Percentiles rank a stretch among this genome's conserved stretches.
phyloP scores from a whole-genome alignment of 768 basidiomycete genomes.

The Mycena leptocephala region DNA sequence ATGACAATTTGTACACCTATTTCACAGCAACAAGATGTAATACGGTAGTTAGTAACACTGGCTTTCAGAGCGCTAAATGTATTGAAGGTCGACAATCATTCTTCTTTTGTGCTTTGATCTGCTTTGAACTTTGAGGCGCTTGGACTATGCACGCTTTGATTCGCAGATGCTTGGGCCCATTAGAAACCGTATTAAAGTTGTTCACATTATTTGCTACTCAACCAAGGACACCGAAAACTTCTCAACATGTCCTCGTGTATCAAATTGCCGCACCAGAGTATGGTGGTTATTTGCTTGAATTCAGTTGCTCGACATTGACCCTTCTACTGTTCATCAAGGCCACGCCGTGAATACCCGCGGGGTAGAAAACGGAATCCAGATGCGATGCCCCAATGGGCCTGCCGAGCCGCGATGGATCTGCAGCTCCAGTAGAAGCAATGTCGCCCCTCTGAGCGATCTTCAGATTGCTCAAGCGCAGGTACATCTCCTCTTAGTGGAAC shows the following conservation, averaged over 20 bases:
- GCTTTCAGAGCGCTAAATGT: background rate
- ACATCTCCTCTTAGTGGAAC: constrained; percentile 6
- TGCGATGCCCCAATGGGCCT: background rate
- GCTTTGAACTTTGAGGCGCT: background rate
- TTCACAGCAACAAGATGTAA: constrained; percentile 13
- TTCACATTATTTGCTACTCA: background rate
- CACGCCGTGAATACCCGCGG: background rate
- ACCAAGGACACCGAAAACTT: background rate
- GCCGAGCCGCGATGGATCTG: background rate
- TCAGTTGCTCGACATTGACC: background rate
- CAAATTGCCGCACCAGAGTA: background rate
- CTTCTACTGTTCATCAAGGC: background rate
- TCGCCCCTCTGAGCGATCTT: background rate
- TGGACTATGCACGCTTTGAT: constrained; percentile 4
- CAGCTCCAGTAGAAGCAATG: background rate
- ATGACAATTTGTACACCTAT: constrained; percentile 5
- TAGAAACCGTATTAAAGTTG: background rate
- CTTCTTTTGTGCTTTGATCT: constrained; percentile 13
- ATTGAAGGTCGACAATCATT: background rate
- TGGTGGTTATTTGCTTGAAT: background rate
- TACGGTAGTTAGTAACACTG: background rate
- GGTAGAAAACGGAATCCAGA: background rate
- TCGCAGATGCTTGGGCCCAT: background rate
- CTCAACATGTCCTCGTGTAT: background rate
- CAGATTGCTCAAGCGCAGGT: background rate